phyloP scores from a whole-genome alignment of 2,329 filamentous ascomycete species.

The Pseudopithomyces chartarum region DNA sequence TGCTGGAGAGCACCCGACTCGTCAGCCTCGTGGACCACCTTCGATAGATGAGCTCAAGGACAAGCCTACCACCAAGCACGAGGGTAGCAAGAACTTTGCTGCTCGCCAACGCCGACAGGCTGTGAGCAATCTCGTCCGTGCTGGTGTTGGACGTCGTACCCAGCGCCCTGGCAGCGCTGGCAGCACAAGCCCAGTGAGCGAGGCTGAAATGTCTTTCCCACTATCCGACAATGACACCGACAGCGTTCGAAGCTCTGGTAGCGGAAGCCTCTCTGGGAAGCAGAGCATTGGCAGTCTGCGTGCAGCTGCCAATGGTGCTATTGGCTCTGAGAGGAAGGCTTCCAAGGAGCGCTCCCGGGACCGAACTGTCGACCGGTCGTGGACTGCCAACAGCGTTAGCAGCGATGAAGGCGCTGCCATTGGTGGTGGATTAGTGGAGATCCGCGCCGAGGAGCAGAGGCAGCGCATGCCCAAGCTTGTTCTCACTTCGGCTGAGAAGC shows the following conservation, averaged over 20 bases:
- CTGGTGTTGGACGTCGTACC: slow-evolving; percentile 81
- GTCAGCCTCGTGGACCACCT: slow-evolving; percentile 91
- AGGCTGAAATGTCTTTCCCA: slow-evolving; percentile 72
- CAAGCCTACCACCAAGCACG: slow-evolving; percentile 89
- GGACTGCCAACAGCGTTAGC: slow-evolving; percentile 67
- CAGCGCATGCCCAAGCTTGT: slow-evolving; percentile 78
- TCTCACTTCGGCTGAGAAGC: slow-evolving; percentile 87
- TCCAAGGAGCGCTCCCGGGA: slow-evolving; percentile 45
- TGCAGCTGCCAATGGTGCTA: slow-evolving; percentile 79
- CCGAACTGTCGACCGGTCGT: slow-evolving; percentile 47
- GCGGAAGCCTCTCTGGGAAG: slow-evolving; percentile 80
- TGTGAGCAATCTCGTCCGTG: slow-evolving; percentile 87
- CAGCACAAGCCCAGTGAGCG: slow-evolving; percentile 88
- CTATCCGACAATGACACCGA: slow-evolving; percentile 68
- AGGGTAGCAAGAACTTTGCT: slow-evolving; percentile 97
- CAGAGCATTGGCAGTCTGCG: slow-evolving; percentile 75
- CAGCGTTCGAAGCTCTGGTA: slow-evolving; percentile 64
- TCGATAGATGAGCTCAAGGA: slow-evolving; percentile 86
- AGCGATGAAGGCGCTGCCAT: slow-evolving; percentile 64
- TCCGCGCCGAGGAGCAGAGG: slow-evolving; percentile 60
- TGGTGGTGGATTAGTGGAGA: slow-evolving; percentile 60
- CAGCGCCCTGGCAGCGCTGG: slow-evolving; percentile 70
- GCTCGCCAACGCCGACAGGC: slow-evolving; percentile 90
- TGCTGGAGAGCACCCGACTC: slow-evolving; percentile 90
- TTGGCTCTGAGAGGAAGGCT: slow-evolving; percentile 81